Evolutionary conservation across 2,329 filamentous ascomycete genomes (phyloP), one percentile per base, ranked within the genome.

Genomic region (Penicillium sp.): DNA sequence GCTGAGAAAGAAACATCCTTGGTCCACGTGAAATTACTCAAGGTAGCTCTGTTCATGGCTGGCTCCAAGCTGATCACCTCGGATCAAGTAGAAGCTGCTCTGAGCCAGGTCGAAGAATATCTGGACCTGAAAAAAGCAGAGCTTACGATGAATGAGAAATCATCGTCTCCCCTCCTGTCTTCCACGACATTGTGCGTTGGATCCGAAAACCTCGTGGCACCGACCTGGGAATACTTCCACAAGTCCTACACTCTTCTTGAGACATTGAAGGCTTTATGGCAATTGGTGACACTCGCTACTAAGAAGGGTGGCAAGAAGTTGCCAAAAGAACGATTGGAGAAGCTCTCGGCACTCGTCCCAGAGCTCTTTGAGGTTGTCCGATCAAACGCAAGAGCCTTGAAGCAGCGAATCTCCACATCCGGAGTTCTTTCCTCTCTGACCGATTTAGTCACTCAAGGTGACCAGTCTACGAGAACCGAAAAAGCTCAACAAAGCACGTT

Each of bases 201-300:
- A 26, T 46, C 61, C 4, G 55, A 49, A 7, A 54, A 45, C 12
- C 63, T 62, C 24, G 58, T 54, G 25, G 64, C 62, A 4, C 70
- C 71, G 2, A 66, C 66, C 3, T 74, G 72, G 72, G 55, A 63
- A 48, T 72, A 68, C 48, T 58, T 74, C 41, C 72, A 75, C 51
- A 46, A 45, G 12, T 59, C 62, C 41, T 66, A 70, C 50, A 63
- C 62, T 11, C 55, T 67, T 12, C 62, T 75, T 13, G 72, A 75
- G 46, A 67, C 68, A 1, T 50, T 73, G 29, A 71, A 71, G 51
- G 67, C 67, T 4, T 42, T 71, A 18, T 65, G 62, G 6, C 62
- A 65, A 35, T 58, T 73, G 29, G 45, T 63, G 43, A 53, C 58
- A 2, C 44, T 66, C 26, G 60, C 62, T 24, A 56, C 58, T n/a